Conservation (phyloP, 2,329 filamentous ascomycete genomes). For the Bisporella sp. region DNA sequence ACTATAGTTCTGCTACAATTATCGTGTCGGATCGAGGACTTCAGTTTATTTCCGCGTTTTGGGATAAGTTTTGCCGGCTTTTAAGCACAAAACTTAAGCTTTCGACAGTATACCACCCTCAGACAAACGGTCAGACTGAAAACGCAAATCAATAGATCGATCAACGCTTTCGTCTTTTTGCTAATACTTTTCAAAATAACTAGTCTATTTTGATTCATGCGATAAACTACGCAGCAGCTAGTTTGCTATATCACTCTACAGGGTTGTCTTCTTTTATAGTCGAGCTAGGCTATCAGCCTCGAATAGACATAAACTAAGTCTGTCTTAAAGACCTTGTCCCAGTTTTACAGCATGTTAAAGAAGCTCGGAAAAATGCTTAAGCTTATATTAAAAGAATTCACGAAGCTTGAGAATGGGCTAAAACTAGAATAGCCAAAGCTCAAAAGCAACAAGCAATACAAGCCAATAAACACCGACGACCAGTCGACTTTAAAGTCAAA, state of each 20-base stretch:
- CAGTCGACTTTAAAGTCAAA: background rate
- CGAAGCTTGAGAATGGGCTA: background rate
- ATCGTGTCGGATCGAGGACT: background rate
- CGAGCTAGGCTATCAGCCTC: background rate
- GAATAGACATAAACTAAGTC: background rate
- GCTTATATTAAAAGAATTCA: background rate
- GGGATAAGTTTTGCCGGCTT: no score
- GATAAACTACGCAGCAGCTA: background rate
- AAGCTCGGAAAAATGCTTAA: background rate
- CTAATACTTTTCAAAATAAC: background rate
- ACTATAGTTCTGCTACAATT: background rate
- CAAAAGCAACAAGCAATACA: background rate
- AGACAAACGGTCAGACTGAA: background rate
- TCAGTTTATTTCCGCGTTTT: no score
- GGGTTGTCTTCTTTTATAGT: background rate
- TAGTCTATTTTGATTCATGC: background rate
- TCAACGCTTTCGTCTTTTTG: background rate
- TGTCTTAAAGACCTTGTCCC: background rate
- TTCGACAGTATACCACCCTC: background rate
- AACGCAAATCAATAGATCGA: background rate
- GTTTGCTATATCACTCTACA: background rate
- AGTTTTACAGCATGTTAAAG: no score
- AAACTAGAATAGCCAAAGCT: no score
- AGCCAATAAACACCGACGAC: background rate
- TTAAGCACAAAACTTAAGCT: no score